Percentiles rank a stretch among this genome's conserved stretches.
These are phyloP conservation scores for Yamadazyma endophytica DNA, from an alignment of 805 yeast genomes.

Conservation along the genomic window DNA sequence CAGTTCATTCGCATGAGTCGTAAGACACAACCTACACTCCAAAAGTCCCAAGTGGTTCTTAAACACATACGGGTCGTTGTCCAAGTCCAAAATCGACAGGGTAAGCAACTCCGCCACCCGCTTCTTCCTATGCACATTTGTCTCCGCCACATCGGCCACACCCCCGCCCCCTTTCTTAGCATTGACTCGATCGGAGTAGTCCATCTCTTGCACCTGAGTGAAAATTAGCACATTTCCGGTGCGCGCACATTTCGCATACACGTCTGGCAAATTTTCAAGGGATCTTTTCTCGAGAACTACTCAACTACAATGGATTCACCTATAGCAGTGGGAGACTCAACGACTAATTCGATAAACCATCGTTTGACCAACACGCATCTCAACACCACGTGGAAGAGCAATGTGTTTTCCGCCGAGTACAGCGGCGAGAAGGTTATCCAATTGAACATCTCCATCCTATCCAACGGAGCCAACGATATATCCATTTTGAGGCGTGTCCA, in stretches of 20 bases:
- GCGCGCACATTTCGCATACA: neutral
- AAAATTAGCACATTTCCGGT: too few relatives aligned
- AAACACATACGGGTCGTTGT: constrained; percentile 78
- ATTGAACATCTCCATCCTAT: constrained; percentile 12
- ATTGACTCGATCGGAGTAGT: constrained; percentile 84
- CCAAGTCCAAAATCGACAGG: constrained; percentile 46
- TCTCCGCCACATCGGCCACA: constrained; percentile 68
- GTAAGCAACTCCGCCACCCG: constrained; percentile 62
- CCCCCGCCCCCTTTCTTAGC: constrained; percentile 92
- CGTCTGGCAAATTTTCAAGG: neutral
- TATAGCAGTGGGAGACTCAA: constrained; percentile 35
- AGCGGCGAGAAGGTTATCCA: constrained; percentile 36
- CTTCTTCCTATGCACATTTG: constrained; percentile 63
- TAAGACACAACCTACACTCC: constrained; percentile 81
- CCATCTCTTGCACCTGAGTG: too few relatives aligned
- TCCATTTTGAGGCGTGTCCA: constrained; percentile 36
- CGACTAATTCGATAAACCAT: constrained; percentile 35
- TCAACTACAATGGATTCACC: constrained; percentile 37
- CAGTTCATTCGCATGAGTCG: constrained; percentile 75
- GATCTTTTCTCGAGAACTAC: too few relatives aligned
- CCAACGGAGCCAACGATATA: constrained; percentile 3
- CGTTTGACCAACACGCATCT: constrained; percentile 34
- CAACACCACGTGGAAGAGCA: constrained; percentile 14
- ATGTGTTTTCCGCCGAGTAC: constrained; percentile 26
- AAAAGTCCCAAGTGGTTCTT: constrained; percentile 78